phyloP scores from a whole-genome alignment of 495 filamentous ascomycete genomes.

The Lichina pygmaea region DNA sequence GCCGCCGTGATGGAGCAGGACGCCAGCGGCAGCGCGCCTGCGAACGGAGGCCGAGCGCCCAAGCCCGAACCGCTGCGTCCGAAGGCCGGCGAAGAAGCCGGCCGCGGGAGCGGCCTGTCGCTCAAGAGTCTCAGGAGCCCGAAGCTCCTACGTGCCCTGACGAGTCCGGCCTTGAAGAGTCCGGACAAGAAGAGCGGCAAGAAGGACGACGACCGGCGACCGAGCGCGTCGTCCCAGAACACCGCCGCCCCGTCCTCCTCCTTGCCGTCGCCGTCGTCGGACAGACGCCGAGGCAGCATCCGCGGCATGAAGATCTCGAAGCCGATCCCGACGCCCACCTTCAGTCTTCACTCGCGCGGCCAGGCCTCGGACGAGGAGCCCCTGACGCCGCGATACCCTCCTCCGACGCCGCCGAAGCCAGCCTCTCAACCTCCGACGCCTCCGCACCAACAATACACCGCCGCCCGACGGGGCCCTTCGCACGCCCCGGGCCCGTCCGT shows the following conservation, averaged over 20 bases:
- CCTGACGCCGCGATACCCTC: not conserved
- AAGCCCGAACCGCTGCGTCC: not conserved
- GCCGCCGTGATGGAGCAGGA: slow-evolving; percentile 57
- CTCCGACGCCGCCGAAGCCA: not conserved
- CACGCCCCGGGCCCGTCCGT: not conserved
- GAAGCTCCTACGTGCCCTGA: not conserved
- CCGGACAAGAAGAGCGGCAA: not conserved
- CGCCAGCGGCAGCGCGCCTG: not conserved
- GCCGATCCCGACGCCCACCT: slow-evolving; percentile 1
- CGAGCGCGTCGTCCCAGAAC: not conserved
- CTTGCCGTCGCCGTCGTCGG: not conserved
- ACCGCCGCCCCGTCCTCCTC: not conserved
- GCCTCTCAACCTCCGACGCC: not conserved
- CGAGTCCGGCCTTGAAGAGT: not conserved
- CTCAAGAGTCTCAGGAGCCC: not conserved
- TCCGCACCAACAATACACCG: not conserved
- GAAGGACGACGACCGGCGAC: not conserved
- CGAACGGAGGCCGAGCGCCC: not conserved
- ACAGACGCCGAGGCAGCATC: not conserved
- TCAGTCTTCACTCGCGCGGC: not conserved
- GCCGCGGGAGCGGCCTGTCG: not conserved
- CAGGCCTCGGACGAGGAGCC: slow-evolving; percentile 1
- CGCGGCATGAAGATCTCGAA: slow-evolving; percentile 1
- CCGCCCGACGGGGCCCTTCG: not conserved
- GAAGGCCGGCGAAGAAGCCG: not conserved